These are phyloP conservation scores for Chlamydomonas schloesseri DNA, from an alignment of 139 green algal species.

Conservation along the genomic window DNA sequence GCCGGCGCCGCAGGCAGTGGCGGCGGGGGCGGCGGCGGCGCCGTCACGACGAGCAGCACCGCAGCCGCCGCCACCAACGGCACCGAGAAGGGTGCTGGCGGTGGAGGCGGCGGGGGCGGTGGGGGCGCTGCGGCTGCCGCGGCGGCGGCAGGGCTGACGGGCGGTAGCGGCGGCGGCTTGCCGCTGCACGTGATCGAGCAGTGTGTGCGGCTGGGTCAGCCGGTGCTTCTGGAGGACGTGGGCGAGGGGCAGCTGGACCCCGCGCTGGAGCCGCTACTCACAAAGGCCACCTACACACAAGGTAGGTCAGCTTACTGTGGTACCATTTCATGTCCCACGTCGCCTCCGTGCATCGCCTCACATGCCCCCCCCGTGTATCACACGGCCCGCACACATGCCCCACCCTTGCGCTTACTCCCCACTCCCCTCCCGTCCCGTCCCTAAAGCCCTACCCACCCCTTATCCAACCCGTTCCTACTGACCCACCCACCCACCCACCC, in stretches of 20 bases:
- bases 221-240: conserved; percentile 82
- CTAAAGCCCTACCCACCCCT: too few relatives aligned
- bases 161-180: conserved; percentile 6
- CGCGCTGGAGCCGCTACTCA: conserved; percentile 80
- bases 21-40: too few relatives aligned
- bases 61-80: too few relatives aligned
- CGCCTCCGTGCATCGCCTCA: too few relatives aligned
- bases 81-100: background rate
- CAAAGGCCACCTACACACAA: conserved; percentile 72
- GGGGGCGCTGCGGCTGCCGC: background rate
- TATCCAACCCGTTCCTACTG: too few relatives aligned
- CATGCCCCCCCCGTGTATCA: too few relatives aligned
- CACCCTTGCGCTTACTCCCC: too few relatives aligned
- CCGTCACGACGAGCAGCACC: background rate
- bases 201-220: conserved; percentile 74
- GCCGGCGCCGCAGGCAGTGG: background rate
- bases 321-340: too few relatives aligned
- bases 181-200: conserved; percentile 79
- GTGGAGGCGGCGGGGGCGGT: background rate
- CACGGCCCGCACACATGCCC: too few relatives aligned
- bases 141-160: background rate
- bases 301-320: conserved; percentile 33
- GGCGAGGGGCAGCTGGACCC: conserved; percentile 77
- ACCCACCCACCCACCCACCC: too few relatives aligned
- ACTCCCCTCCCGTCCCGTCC: too few relatives aligned